phyloP scores from a whole-genome alignment of 2,329 filamentous ascomycete genomes.

The Trichophyton mentagrophytes region DNA sequence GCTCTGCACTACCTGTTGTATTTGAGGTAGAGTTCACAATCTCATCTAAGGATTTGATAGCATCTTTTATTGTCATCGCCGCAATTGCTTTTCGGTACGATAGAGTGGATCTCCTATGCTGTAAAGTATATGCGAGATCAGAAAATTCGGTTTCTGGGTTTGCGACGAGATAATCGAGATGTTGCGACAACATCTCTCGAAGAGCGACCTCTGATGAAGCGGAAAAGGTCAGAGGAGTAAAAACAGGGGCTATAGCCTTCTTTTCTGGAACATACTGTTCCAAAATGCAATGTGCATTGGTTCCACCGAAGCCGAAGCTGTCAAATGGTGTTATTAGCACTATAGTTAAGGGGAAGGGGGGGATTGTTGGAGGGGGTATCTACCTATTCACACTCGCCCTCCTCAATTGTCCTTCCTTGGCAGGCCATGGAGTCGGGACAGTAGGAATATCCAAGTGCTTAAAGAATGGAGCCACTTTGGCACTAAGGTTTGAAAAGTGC shows the following conservation, averaged over 20 bases:
- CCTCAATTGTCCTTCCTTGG: slow-evolving; percentile 9
- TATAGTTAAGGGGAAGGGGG: background rate
- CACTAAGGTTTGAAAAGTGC: background rate
- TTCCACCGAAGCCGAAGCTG: slow-evolving; percentile 22
- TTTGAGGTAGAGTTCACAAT: background rate
- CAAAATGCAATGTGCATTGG: slow-evolving; percentile 19
- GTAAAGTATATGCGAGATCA: slow-evolving; percentile 4
- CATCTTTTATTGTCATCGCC: background rate
- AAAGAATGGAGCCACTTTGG: slow-evolving; percentile 7
- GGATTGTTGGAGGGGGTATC: background rate
- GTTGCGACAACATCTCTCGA: background rate
- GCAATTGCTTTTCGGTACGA: background rate
- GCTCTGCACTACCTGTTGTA: background rate
- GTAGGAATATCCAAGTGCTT: slow-evolving; percentile 13
- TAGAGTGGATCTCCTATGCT: slow-evolving; percentile 3
- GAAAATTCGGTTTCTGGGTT: background rate
- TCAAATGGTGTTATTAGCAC: background rate
- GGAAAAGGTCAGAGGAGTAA: background rate
- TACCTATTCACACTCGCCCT: slow-evolving; percentile 16
- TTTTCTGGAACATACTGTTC: slow-evolving; percentile 9
- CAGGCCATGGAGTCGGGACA: slow-evolving; percentile 19
- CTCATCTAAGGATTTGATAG: background rate
- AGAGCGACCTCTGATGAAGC: background rate
- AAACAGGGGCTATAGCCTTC: background rate
- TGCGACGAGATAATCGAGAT: background rate